phyloP scores from a whole-genome alignment of 495 filamentous ascomycete genomes.

The Talaromyces nanjingensis region DNA sequence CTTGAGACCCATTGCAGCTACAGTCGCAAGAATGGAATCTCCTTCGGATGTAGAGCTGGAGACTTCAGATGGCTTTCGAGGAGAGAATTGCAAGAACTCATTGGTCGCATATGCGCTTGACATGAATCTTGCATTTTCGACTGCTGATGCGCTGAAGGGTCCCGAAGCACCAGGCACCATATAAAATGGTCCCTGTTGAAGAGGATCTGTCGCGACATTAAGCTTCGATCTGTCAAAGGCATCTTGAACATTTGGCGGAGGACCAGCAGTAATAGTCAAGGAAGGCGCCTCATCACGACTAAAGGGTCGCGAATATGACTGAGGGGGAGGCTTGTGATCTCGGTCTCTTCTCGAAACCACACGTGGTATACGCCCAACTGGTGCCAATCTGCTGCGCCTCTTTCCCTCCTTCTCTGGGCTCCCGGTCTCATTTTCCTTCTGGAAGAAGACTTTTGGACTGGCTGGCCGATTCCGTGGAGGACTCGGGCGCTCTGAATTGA shows the following conservation, averaged over 20 bases:
- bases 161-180: constrained; percentile 26
- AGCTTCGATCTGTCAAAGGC: constrained; percentile 21
- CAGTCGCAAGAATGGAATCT: constrained; percentile 31
- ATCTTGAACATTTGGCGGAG: constrained; percentile 13
- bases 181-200: constrained; percentile 15
- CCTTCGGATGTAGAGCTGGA: constrained; percentile 63
- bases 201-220: constrained; percentile 15
- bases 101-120: constrained; percentile 31
- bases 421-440: constrained; percentile 21
- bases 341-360: constrained; percentile 68
- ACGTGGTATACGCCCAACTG: constrained; percentile 84
- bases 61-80: constrained; percentile 59
- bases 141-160: constrained; percentile 30
- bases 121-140: constrained; percentile 26
- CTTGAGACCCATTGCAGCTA: constrained; percentile 56
- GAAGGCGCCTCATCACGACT: constrained; percentile 33
- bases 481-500: constrained; percentile 31
- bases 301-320: constrained; percentile 84
- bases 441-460: constrained; percentile 36
- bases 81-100: constrained; percentile 69
- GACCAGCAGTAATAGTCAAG: constrained; percentile 16
- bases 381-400: constrained; percentile 50
- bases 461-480: constrained; percentile 22
- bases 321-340: constrained; percentile 60
- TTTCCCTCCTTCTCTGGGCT: constrained; percentile 20